Evolutionary conservation across 1,284 basidiomycete species (phyloP), one percentile per base, ranked within the genome.

Genomic region (Pseudozyma pruni): DNA sequence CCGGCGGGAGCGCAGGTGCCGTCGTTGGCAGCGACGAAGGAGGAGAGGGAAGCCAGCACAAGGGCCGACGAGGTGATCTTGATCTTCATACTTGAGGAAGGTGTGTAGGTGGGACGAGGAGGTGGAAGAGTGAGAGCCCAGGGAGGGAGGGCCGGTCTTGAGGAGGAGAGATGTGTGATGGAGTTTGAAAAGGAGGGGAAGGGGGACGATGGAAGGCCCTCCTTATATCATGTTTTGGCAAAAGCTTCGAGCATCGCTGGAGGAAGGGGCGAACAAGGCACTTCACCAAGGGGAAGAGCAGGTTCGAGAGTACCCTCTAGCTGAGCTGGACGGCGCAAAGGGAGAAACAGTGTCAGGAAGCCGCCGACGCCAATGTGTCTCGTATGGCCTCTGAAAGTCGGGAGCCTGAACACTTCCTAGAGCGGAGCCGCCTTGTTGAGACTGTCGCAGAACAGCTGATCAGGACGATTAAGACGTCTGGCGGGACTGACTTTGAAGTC

Each of bases 1-100:
- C 42, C 54, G 10, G 48, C 20, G 7, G 59, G 47, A 10, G 60
- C 54, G 14, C 61, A 64, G 16, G 61, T 64, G 23, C 35, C 53
- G 34, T 56, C 37, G 37, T 39, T 27, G 13, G 61, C 61, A 17
- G 53, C 61, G 20, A 64, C n/a, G n/a, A n/a, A n/a, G n/a, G n/a
- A 40, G 1, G 55, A 45, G 27, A 64, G 61, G 4, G 55, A 49
- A 5, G 61, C 61, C 42, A 64, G 46, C 32, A 64, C 40, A 7
- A 64, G 42, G 1, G 55, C 50, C 41, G 54, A 54, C 23, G 49
- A 58, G 19, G 61, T 41, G 32, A 64, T 37, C 55, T 64, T 64
- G 55, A 64, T 64, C 55, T 64, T 64, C 61, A 64, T 64, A 29
- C 20, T 17, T 43, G 22, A 41, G 23, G 23, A 17, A 40, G 25